Evolutionary conservation across 1,284 basidiomycete genomes (phyloP).

Genomic region (Abortiporus biennis): DNA sequence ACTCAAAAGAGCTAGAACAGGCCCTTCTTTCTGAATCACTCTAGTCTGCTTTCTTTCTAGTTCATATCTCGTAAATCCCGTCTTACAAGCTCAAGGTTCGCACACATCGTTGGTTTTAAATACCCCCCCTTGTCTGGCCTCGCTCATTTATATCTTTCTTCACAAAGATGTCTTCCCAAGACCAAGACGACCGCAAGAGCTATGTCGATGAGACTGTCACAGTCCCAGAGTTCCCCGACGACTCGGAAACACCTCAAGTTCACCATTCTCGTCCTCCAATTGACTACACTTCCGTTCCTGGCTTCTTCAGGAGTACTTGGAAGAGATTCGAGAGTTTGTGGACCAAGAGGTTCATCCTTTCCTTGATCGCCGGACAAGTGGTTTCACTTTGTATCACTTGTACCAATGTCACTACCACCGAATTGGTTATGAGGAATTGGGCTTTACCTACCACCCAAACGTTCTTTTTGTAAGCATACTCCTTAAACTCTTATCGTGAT

Average conservation of each 20-base stretch:
- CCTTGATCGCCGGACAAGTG: conserved; percentile 71
- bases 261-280: conserved; percentile 40
- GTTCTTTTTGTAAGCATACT: conserved; percentile 64
- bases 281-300: conserved; percentile 48
- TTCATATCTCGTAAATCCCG: no score
- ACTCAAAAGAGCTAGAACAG: no score
- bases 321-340: conserved; percentile 64
- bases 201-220: conserved; percentile 11
- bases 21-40: no score
- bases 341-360: conserved; percentile 65
- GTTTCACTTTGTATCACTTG: conserved; percentile 82
- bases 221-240: conserved; percentile 6
- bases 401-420: conserved; percentile 79
- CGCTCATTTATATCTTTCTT: no score
- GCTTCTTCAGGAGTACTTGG: conserved; percentile 46
- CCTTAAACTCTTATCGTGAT: background rate
- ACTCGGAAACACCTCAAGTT: background rate
- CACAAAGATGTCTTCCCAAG: no score
- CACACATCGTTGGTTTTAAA: no score
- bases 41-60: no score
- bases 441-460: conserved; percentile 74
- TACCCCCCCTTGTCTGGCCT: no score
- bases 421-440: conserved; percentile 67
- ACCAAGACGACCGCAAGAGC: no score
- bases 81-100: no score